phyloP scores from a whole-genome alignment of 1,139 yeast genomes.

The Debaryomyces coudertii region DNA sequence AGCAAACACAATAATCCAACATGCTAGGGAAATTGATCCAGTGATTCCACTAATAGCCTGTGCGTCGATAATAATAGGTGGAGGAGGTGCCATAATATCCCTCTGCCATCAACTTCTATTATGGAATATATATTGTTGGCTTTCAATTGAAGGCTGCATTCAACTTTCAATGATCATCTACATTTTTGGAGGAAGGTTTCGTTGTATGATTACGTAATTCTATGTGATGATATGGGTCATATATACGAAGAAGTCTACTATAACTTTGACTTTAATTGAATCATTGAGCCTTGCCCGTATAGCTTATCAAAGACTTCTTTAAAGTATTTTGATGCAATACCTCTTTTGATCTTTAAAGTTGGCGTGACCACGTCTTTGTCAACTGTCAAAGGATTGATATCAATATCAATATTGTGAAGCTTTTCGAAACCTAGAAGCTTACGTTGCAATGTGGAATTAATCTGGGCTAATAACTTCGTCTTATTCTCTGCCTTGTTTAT shows the following conservation, averaged over 20 bases:
- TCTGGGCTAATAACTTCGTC: conserved; percentile 23
- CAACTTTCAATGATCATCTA: conserved; percentile 1
- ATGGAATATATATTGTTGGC: neutral
- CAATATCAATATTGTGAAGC: conserved; percentile 38
- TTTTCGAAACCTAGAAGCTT: conserved; percentile 34
- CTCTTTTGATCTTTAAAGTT: conserved; percentile 39
- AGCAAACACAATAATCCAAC: conserved; percentile 97
- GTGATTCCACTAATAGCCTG: conserved; percentile 83
- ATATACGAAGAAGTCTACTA: neutral
- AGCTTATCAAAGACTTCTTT: conserved; percentile 10
- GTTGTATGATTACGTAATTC: conserved; percentile 7
- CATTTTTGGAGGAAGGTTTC: neutral
- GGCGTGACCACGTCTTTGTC: conserved; percentile 44
- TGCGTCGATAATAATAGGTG: conserved; percentile 71
- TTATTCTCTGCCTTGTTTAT: conserved; percentile 23
- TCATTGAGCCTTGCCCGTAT: conserved; percentile 27
- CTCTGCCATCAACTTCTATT: neutral
- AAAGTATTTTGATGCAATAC: conserved; percentile 31
- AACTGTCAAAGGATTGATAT: conserved; percentile 35
- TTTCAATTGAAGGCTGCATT: neutral
- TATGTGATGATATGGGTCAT: conserved; percentile 2
- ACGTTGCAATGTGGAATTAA: conserved; percentile 29
- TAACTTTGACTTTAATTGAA: conserved; percentile 12
- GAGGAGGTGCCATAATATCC: conserved; percentile 54
- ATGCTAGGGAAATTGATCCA: conserved; percentile 91